Evolutionary conservation across 805 yeast genomes (phyloP).

Genomic region (Candida schatavii): DNA sequence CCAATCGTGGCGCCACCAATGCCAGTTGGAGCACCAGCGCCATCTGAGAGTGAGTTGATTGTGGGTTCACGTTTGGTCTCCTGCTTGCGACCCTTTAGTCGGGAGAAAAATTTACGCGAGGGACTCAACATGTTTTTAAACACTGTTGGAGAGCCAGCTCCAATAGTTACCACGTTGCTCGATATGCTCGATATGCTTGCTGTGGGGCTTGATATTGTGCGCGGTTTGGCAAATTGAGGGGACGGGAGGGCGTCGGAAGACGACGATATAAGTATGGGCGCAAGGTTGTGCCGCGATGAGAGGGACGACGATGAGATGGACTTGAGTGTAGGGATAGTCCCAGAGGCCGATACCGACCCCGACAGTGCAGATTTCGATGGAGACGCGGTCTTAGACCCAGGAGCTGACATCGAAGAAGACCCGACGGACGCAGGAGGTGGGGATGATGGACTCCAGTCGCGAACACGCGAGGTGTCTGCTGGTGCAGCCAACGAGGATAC

Average conservation of each 20-base stretch:
- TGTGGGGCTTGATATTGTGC: neutral
- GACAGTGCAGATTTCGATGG: neutral
- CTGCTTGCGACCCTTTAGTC: conserved; percentile 23
- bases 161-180: conserved; percentile 28
- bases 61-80: conserved; percentile 19
- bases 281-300: neutral
- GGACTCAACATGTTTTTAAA: conserved; percentile 36
- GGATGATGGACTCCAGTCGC: too few relatives aligned
- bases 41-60: conserved; percentile 31
- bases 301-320: neutral
- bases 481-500: too few relatives aligned
- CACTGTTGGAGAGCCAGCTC: conserved; percentile 37
- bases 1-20: conserved; percentile 1
- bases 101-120: conserved; percentile 32
- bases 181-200: conserved; percentile 8
- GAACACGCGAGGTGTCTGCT: conserved; percentile 1
- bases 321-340: too few relatives aligned
- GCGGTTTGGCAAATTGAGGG: neutral
- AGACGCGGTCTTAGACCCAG: too few relatives aligned
- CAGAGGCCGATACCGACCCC: neutral
- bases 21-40: conserved; percentile 17
- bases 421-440: too few relatives aligned
- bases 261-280: neutral
- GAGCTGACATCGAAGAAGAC: too few relatives aligned
- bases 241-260: neutral